Evolutionary conservation across 805 yeast species (phyloP).

Genomic region (Zygosaccharomyces rouxii): DNA sequence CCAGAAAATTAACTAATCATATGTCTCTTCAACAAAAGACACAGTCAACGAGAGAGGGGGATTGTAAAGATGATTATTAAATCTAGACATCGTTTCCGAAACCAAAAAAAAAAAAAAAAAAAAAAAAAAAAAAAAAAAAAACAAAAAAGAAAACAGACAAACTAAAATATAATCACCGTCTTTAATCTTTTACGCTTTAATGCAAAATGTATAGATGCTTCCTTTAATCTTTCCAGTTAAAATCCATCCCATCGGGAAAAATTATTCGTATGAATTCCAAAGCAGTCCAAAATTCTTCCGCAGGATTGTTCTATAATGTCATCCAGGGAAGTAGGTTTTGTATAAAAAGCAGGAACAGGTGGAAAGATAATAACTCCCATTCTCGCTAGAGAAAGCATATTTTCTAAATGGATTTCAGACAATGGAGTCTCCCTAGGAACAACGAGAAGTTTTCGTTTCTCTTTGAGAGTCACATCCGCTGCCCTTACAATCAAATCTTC

Average conservation of each 20-base stretch:
- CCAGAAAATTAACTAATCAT: too few relatives aligned
- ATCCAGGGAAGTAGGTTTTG: constrained; percentile 24
- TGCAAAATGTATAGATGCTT: too few relatives aligned
- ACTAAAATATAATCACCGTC: too few relatives aligned
- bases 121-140: too few relatives aligned
- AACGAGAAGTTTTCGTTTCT: constrained; percentile 22
- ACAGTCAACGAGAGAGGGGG: too few relatives aligned
- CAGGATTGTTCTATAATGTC: constrained; percentile 28
- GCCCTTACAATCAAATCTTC: constrained; percentile 31
- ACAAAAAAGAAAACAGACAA: too few relatives aligned
- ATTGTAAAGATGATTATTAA: too few relatives aligned
- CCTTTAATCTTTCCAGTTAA: not conserved
- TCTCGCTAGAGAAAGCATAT: constrained; percentile 23
- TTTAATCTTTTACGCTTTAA: too few relatives aligned
- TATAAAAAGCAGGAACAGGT: constrained; percentile 32
- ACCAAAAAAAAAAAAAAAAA: too few relatives aligned
- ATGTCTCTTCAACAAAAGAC: too few relatives aligned
- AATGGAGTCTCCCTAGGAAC: constrained; percentile 32
- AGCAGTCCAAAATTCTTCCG: constrained; percentile 28
- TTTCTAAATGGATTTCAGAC: constrained; percentile 30
- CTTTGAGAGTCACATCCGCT: constrained; percentile 32
- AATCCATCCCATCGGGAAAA: constrained; percentile 31
- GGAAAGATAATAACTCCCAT: constrained; percentile 28
- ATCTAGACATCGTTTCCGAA: too few relatives aligned
- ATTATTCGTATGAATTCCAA: constrained; percentile 22